Evolutionary conservation across 345 rosid genomes (phyloP).

Genomic region (Lepidium sativum): DNA sequence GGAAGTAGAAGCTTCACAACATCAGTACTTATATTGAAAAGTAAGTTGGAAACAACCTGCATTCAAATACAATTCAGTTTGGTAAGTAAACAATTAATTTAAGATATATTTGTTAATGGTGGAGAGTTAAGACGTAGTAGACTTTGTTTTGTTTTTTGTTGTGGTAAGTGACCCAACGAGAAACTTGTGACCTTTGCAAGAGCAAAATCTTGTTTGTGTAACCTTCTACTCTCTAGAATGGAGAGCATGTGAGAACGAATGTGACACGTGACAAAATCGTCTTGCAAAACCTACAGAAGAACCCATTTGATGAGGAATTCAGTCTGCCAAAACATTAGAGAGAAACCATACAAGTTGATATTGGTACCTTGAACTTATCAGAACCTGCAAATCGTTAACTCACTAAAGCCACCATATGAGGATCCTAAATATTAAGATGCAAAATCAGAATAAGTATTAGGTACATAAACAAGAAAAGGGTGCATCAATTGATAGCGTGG

Average conservation of each 20-base stretch:
- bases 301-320: background rate
- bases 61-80: background rate
- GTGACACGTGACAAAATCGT: slow-evolving; percentile 74
- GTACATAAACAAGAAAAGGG: background rate
- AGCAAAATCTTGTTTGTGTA: slow-evolving; percentile 11
- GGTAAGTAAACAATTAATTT: background rate
- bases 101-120: background rate
- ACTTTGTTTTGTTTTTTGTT: no score
- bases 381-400: slow-evolving; percentile 54
- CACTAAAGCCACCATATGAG: slow-evolving; percentile 71
- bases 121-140: background rate
- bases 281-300: slow-evolving; percentile 57
- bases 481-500: background rate
- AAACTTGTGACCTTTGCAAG: slow-evolving; percentile 52
- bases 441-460: background rate
- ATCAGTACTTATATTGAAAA: slow-evolving; percentile 85
- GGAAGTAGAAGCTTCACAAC: slow-evolving; percentile 81
- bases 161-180: background rate
- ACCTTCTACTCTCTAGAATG: slow-evolving; percentile 32
- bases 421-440: slow-evolving; percentile 42
- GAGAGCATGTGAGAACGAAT: slow-evolving; percentile 56
- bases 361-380: slow-evolving; percentile 47
- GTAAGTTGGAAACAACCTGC: slow-evolving; percentile 86
- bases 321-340: background rate
- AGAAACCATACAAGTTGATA: background rate